A percentile compares a stretch with the other conserved stretches of the same genome.
Evolutionary conservation across 148 eudicot species (phyloP).

Genomic region (Cornus kousa): DNA sequence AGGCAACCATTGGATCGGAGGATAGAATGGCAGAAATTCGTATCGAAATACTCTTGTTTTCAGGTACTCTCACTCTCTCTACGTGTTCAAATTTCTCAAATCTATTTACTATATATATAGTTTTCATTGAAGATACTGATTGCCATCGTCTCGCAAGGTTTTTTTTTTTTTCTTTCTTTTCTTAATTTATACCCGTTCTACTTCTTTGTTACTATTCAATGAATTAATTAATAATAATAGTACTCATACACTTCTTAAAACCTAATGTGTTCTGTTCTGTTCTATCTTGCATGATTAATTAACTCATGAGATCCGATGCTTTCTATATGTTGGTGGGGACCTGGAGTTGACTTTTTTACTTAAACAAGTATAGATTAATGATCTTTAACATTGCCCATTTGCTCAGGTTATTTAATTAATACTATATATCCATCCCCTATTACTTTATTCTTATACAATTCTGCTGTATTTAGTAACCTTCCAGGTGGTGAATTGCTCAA

Average conservation of each 20-base stretch:
- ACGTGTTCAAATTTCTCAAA: not conserved
- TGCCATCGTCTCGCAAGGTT: conserved; percentile 66
- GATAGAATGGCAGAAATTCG: conserved; percentile 63
- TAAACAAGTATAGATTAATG: conserved; percentile 60
- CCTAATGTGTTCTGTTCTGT: not conserved
- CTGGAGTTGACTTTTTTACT: conserved; percentile 1
- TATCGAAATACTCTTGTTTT: conserved; percentile 83
- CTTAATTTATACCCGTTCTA: not conserved
- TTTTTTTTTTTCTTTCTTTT: not conserved
- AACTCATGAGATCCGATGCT: not conserved
- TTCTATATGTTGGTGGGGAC: not conserved
- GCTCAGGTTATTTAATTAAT: conserved; percentile 48
- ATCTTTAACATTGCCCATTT: conserved; percentile 71
- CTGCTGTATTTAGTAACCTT: not conserved
- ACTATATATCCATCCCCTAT: not conserved
- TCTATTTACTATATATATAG: not conserved
- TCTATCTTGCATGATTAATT: no score
- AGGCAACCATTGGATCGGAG: conserved; percentile 73
- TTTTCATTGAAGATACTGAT: conserved; percentile 72
- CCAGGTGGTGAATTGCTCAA: not conserved
- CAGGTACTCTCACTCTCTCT: conserved; percentile 38
- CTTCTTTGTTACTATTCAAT: no score
- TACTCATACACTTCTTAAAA: no score
- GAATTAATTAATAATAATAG: no score
- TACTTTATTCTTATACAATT: not conserved